Conservation (phyloP, 2,329 filamentous ascomycete species). For the Aspergillus sp. region DNA sequence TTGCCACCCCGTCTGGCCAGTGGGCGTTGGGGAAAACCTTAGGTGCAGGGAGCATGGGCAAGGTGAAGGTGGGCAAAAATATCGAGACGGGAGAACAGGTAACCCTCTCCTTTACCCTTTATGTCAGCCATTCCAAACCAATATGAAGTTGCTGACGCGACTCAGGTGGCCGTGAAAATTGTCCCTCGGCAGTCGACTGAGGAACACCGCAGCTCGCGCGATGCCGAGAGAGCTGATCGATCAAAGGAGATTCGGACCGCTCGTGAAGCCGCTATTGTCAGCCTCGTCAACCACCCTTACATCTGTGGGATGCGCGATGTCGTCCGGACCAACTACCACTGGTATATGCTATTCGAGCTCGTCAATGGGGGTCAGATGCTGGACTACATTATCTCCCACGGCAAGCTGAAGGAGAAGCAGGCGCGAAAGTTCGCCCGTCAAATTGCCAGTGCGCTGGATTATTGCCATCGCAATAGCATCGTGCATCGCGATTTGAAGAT, state of each 20-base stretch:
- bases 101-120: constrained; percentile 28
- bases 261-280: constrained; percentile 93
- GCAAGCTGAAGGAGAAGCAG: constrained; percentile 95
- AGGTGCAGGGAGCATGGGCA: constrained; percentile 97
- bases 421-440: constrained; percentile 96
- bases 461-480: constrained; percentile 97
- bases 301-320: constrained; percentile 96
- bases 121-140: too few relatives aligned
- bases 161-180: constrained; percentile 91
- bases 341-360: constrained; percentile 99
- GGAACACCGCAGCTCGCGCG: constrained; percentile 67
- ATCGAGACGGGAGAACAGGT: constrained; percentile 89
- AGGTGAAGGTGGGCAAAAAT: constrained; percentile 93
- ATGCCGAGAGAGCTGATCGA: constrained; percentile 87
- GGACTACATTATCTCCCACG: constrained; percentile 98
- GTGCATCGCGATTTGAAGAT: constrained; percentile 98
- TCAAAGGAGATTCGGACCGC: constrained; percentile 96
- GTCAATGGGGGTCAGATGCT: constrained; percentile 99
- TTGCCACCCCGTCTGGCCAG: constrained; percentile 84
- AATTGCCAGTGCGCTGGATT: constrained; percentile 93
- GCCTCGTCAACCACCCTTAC: constrained; percentile 87
- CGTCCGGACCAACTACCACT: constrained; percentile 93
- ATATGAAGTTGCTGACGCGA: neutral
- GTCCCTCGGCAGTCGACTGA: constrained; percentile 87
- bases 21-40: constrained; percentile 97